Evolutionary conservation across 1,284 basidiomycete genomes (phyloP).

Genomic region (Wallemia mellicola): DNA sequence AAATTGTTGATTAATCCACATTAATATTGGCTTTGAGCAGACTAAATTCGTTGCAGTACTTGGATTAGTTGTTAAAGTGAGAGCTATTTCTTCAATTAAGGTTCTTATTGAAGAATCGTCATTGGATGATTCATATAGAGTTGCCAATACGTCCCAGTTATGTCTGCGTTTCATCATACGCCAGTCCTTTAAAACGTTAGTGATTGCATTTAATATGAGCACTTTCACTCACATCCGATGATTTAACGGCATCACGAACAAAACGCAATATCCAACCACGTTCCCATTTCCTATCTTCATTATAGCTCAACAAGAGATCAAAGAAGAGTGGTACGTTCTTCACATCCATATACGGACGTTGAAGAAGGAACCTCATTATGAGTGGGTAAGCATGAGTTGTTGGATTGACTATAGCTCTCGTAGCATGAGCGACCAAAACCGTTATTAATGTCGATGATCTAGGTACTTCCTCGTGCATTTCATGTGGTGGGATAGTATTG

Average conservation of each 20-base stretch:
- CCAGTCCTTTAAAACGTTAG: no score
- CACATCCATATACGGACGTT: conserved; percentile 41
- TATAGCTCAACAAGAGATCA: conserved; percentile 42
- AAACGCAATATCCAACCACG: conserved; percentile 62
- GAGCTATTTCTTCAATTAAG: conserved; percentile 34
- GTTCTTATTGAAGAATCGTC: conserved; percentile 25
- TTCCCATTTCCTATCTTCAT: conserved; percentile 49
- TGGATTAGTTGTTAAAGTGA: conserved; percentile 26
- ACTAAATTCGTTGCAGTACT: conserved; percentile 36
- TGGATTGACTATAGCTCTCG: conserved; percentile 49
- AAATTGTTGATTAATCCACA: conserved; percentile 51
- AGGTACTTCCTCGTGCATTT: conserved; percentile 2
- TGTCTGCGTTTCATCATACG: conserved; percentile 44
- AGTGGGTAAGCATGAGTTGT: conserved; percentile 49
- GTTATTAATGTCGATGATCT: conserved; percentile 44
- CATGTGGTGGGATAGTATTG: conserved; percentile 1
- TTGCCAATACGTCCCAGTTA: conserved; percentile 60
- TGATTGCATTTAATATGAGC: no score
- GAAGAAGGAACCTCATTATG: conserved; percentile 49
- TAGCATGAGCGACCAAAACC: conserved; percentile 43
- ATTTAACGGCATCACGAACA: conserved; percentile 37
- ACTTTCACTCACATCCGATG: no score
- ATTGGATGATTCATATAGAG: conserved; percentile 35
- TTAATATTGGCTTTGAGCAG: conserved; percentile 32
- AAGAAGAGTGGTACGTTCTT: conserved; percentile 60